Percentiles rank a stretch among this genome's conserved stretches.
Conservation (phyloP, 2,329 filamentous ascomycete species). For the Penicillium psychrosexuale region DNA sequence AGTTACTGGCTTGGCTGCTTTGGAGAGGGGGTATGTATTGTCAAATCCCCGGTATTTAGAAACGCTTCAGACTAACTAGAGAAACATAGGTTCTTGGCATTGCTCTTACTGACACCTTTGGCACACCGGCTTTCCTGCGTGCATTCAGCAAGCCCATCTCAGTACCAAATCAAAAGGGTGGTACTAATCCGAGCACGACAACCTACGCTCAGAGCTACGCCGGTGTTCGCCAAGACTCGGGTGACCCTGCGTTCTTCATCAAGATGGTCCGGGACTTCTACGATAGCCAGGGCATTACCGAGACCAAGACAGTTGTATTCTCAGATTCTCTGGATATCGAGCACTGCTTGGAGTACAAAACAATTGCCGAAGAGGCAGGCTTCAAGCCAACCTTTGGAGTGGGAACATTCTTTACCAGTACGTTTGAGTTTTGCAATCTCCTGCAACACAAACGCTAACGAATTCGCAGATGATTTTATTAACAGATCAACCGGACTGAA, state of each 20-base stretch:
- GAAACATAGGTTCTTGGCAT: conserved; percentile 67
- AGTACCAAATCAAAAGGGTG: conserved; percentile 36
- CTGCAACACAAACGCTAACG: conserved; percentile 2
- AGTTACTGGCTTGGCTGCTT: conserved; percentile 90
- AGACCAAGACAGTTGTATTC: conserved; percentile 87
- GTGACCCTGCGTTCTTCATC: conserved; percentile 77
- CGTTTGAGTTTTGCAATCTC: conserved; percentile 19
- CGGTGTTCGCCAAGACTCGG: conserved; percentile 86
- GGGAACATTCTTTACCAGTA: conserved; percentile 87
- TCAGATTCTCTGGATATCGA: conserved; percentile 94
- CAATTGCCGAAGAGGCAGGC: conserved; percentile 71
- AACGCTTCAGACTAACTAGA: not conserved
- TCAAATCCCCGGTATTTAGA: not conserved
- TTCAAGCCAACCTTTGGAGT: conserved; percentile 90
- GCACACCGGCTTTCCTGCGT: conserved; percentile 81
- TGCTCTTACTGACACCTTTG: conserved; percentile 93
- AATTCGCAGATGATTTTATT: conserved; percentile 69
- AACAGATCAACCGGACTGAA: conserved; percentile 71
- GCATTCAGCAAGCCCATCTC: conserved; percentile 71
- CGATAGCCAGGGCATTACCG: conserved; percentile 67
- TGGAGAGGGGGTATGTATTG: conserved; percentile 61
- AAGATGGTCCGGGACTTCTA: conserved; percentile 79
- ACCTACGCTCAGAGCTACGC: conserved; percentile 80
- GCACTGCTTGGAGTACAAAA: conserved; percentile 84
- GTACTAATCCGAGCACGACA: conserved; percentile 33